Conservation (phyloP, 1,139 yeast genomes). For the Lodderomyces theae region DNA sequence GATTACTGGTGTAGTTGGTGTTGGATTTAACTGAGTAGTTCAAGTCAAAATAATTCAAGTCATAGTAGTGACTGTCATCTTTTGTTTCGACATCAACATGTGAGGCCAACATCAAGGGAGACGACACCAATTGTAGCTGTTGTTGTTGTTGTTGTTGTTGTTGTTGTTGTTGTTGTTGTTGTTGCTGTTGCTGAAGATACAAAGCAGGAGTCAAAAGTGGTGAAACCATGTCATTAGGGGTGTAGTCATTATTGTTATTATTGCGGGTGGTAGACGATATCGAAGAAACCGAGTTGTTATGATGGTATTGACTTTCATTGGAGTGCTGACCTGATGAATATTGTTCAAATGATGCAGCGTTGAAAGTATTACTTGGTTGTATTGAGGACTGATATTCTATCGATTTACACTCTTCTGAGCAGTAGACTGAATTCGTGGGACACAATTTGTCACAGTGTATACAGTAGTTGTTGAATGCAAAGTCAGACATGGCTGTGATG, state of each 20-base stretch:
- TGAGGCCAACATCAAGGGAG: constrained; percentile 8
- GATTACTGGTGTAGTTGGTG: constrained; percentile 16
- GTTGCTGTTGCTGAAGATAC: constrained; percentile 25
- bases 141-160: constrained; percentile 13
- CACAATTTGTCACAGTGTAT: constrained; percentile 64
- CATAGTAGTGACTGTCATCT: constrained; percentile 15
- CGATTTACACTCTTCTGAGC: constrained; percentile 55
- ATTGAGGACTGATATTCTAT: constrained; percentile 31
- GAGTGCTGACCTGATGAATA: not conserved
- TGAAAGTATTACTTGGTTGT: not conserved
- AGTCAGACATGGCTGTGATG: constrained; percentile 26
- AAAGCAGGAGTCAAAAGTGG: constrained; percentile 38
- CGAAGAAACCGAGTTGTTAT: constrained; percentile 4
- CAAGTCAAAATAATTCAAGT: constrained; percentile 34
- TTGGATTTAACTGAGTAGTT: constrained; percentile 30
- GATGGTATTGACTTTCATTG: constrained; percentile 5
- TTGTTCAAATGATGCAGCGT: not conserved
- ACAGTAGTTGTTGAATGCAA: constrained; percentile 66
- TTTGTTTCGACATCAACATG: constrained; percentile 7
- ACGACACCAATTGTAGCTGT: constrained; percentile 4
- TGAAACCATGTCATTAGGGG: constrained; percentile 24
- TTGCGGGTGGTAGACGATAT: constrained; percentile 4
- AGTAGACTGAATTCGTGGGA: constrained; percentile 50
- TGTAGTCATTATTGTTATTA: not conserved
- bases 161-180: constrained; percentile 9